phyloP scores from a whole-genome alignment of 2,329 filamentous ascomycete genomes.

The Colletotrichum gloeosporioides region DNA sequence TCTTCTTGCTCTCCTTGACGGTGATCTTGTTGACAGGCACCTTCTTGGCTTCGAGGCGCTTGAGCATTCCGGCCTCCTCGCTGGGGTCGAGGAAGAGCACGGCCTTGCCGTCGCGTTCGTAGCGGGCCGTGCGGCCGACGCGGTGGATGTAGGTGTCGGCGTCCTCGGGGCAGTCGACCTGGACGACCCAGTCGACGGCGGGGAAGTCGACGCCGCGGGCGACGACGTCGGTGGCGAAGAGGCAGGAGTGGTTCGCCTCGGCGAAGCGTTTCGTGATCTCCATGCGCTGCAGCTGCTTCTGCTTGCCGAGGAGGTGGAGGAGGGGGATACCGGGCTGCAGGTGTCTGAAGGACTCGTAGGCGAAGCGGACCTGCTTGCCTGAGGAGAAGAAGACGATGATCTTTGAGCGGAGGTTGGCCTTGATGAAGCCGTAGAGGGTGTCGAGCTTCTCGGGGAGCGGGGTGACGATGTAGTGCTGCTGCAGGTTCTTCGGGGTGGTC shows the following conservation, averaged over 20 bases:
- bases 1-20: constrained; percentile 87
- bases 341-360: constrained; percentile 91
- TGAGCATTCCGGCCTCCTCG: constrained; percentile 91
- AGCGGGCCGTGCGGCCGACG: constrained; percentile 92
- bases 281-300: constrained; percentile 87
- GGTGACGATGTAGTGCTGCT: constrained; percentile 90
- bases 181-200: constrained; percentile 98
- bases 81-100: constrained; percentile 91
- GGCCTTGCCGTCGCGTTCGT: constrained; percentile 84
- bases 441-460: constrained; percentile 89
- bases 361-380: constrained; percentile 94
- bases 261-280: constrained; percentile 89
- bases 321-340: constrained; percentile 93
- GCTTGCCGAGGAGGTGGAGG: constrained; percentile 89
- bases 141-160: constrained; percentile 97
- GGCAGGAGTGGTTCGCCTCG: constrained; percentile 79
- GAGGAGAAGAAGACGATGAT: constrained; percentile 96
- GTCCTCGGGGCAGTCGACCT: constrained; percentile 96
- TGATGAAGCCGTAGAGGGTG: constrained; percentile 90
- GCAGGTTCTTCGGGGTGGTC: constrained; percentile 82
- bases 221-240: constrained; percentile 95
- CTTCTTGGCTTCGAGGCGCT: constrained; percentile 84
- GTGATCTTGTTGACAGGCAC: constrained; percentile 88
- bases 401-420: constrained; percentile 89
- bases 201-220: constrained; percentile 95